phyloP scores from a whole-genome alignment of 352 stramenopile genomes.

The Globisporangium takayamanum region DNA sequence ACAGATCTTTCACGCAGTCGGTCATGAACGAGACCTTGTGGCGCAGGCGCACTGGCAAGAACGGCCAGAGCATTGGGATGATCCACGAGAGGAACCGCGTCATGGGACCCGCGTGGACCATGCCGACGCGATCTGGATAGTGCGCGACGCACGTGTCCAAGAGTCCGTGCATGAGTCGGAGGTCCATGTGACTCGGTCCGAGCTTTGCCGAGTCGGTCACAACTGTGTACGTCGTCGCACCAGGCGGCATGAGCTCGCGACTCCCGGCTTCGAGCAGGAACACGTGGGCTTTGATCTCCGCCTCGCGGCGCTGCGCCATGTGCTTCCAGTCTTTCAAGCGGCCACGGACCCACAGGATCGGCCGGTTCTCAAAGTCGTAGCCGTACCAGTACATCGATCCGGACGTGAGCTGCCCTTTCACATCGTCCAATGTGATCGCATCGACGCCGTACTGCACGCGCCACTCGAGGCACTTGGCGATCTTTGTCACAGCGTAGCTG shows the following conservation, averaged over 20 bases:
- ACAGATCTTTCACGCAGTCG: slow-evolving; percentile 40
- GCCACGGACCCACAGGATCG: slow-evolving; percentile 60
- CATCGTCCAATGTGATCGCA: slow-evolving; percentile 26
- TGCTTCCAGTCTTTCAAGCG: slow-evolving; percentile 52
- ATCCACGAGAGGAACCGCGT: slow-evolving; percentile 51
- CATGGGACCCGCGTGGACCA: slow-evolving; percentile 49
- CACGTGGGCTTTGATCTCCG: slow-evolving; percentile 52
- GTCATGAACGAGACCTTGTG: slow-evolving; percentile 61
- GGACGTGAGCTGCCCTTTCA: slow-evolving; percentile 32
- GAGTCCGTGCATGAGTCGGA: slow-evolving; percentile 57
- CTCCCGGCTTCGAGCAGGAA: slow-evolving; percentile 52
- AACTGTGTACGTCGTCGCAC: slow-evolving; percentile 53
- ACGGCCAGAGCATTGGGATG: slow-evolving; percentile 46
- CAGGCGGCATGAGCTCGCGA: slow-evolving; percentile 46
- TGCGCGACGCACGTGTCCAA: slow-evolving; percentile 57
- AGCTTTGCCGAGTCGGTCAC: slow-evolving; percentile 49
- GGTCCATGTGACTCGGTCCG: slow-evolving; percentile 39
- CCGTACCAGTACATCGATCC: slow-evolving; percentile 71
- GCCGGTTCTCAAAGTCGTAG: slow-evolving; percentile 59
- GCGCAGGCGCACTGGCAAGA: slow-evolving; percentile 42
- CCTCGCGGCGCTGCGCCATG: slow-evolving; percentile 40
- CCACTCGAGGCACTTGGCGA: slow-evolving; percentile 48
- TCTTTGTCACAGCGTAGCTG: slow-evolving; percentile 54
- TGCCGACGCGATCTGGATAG: slow-evolving; percentile 58
- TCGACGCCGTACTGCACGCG: slow-evolving; percentile 38